Percentiles rank a stretch among this genome's conserved stretches.
These are phyloP conservation scores for Allomyces macrogynus DNA, from an alignment of 192 early-diverging fungal genomes.

Conservation along the genomic window DNA sequence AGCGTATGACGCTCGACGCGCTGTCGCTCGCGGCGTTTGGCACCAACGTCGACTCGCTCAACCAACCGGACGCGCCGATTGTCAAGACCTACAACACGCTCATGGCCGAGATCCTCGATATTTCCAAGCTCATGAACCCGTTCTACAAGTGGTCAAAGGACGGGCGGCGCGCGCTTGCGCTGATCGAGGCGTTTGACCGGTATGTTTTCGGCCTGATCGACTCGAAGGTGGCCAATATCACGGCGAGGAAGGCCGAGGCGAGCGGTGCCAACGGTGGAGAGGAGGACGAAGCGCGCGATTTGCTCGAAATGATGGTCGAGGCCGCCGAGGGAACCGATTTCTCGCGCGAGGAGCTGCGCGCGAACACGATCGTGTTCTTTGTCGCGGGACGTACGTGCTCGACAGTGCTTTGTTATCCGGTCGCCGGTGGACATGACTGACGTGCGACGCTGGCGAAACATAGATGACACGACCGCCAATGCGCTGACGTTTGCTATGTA, in stretches of 20 bases:
- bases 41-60: not conserved
- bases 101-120: not conserved
- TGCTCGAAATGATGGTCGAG: not conserved
- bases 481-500: not conserved
- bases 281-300: conserved; percentile 1
- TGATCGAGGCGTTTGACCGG: not conserved
- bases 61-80: not conserved
- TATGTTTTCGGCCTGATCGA: not conserved
- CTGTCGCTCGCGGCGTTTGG: not conserved
- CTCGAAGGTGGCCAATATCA: not conserved
- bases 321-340: not conserved
- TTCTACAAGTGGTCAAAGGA: too few species aligned
- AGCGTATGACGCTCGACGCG: not conserved
- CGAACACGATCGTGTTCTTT: not conserved
- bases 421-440: too few species aligned
- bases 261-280: not conserved
- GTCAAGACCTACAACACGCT: not conserved
- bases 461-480: not conserved
- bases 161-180: too few species aligned
- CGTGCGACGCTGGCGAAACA: not conserved
- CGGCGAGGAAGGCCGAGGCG: not conserved
- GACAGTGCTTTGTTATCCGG: not conserved
- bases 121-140: not conserved
- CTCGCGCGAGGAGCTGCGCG: not conserved
- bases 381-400: not conserved